Conservation (phyloP, 2,329 filamentous ascomycete genomes). For the Chaetomium strumarium region DNA sequence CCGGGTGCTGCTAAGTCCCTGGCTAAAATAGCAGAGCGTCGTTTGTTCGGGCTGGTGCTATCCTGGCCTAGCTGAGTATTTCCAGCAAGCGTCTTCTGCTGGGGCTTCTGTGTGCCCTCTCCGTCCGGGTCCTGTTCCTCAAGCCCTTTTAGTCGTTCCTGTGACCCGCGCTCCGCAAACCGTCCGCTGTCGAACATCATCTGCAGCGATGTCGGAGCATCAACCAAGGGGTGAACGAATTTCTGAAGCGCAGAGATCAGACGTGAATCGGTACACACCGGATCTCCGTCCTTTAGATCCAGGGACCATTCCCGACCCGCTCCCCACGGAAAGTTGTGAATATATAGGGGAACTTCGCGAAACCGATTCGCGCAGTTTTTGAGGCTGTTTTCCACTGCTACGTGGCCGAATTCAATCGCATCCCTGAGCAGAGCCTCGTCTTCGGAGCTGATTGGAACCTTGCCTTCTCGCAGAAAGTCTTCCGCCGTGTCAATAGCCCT, state of each 20-base stretch:
- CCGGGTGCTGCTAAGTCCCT: slow-evolving; percentile 4
- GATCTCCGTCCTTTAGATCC: slow-evolving; percentile 44
- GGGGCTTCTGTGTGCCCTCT: background rate
- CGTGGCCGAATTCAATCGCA: slow-evolving; percentile 60
- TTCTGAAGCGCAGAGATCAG: slow-evolving; percentile 49
- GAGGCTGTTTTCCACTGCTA: slow-evolving; percentile 52
- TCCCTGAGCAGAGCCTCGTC: slow-evolving; percentile 57
- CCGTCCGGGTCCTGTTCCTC: slow-evolving; percentile 7
- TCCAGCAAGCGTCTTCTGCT: slow-evolving; percentile 32
- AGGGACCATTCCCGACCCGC: slow-evolving; percentile 64
- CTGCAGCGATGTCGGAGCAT: slow-evolving; percentile 40
- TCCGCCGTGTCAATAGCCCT: slow-evolving; percentile 60
- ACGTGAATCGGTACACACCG: slow-evolving; percentile 43
- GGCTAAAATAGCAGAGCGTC: slow-evolving; percentile 28
- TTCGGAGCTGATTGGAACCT: slow-evolving; percentile 50
- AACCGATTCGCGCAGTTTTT: slow-evolving; percentile 62
- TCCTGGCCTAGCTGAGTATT: slow-evolving; percentile 39
- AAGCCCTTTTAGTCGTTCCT: slow-evolving; percentile 31
- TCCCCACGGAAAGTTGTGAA: slow-evolving; percentile 60
- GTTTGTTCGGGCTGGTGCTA: slow-evolving; percentile 30
- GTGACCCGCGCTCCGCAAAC: slow-evolving; percentile 34
- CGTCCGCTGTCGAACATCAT: slow-evolving; percentile 43
- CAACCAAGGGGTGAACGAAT: slow-evolving; percentile 41
- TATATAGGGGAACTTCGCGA: slow-evolving; percentile 72
- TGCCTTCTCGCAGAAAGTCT: slow-evolving; percentile 59